These are phyloP conservation scores for Magnolia kwangsiensis DNA, from an alignment of 164 flowering plant genomes.

Conservation along the genomic window DNA sequence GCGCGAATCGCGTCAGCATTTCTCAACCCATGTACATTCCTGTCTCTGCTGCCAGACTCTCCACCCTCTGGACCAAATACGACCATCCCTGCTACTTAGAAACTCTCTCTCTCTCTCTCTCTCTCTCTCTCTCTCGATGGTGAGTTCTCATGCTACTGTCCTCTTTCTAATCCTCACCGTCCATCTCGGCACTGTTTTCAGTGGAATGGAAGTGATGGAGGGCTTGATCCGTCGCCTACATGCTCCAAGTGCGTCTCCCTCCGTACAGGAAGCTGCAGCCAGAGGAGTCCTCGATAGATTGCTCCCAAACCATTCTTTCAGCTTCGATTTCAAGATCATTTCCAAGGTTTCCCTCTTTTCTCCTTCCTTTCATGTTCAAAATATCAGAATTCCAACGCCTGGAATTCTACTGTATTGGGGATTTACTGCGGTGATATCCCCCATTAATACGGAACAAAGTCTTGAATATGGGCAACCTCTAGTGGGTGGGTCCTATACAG, in stretches of 20 bases:
- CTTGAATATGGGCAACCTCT: no score
- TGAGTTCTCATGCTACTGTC: neutral
- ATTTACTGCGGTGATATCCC: no score
- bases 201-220: conserved; percentile 30
- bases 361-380: neutral
- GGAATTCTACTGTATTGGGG: no score
- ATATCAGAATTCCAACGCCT: neutral
- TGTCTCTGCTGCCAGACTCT: no score
- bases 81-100: no score
- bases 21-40: no score
- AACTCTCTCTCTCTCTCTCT: neutral
- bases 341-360: conserved; percentile 39
- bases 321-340: conserved; percentile 64
- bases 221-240: conserved; percentile 43
- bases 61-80: no score
- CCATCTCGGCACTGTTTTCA: neutral
- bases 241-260: conserved; percentile 37
- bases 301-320: conserved; percentile 65
- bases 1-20: no score
- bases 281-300: conserved; percentile 55
- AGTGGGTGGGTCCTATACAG: no score
- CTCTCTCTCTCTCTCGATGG: conserved; percentile 2
- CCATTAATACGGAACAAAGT: no score
- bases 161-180: neutral
- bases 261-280: conserved; percentile 73